These are phyloP conservation scores for Talaromyces sp. DNA, from an alignment of 2,329 filamentous ascomycete species.

Conservation along the genomic window DNA sequence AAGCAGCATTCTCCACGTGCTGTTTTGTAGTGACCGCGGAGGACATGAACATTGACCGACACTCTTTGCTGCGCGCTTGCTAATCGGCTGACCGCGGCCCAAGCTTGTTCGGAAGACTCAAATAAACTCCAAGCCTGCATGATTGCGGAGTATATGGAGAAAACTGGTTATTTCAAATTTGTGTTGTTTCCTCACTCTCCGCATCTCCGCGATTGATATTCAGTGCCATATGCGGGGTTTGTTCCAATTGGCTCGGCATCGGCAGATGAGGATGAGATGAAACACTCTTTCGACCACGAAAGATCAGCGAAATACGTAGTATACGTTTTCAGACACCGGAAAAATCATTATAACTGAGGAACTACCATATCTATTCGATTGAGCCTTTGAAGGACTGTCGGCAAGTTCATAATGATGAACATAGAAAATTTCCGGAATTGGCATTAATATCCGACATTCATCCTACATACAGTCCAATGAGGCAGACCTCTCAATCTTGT, in stretches of 20 bases:
- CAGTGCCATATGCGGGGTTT: background rate
- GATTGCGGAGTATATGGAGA: conserved; percentile 2
- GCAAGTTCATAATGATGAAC: background rate
- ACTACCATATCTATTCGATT: background rate
- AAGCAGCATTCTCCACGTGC: background rate
- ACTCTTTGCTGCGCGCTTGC: background rate
- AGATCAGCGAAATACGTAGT: background rate
- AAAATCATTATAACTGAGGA: background rate
- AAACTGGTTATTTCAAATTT: background rate
- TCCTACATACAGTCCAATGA: background rate
- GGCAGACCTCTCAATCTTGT: background rate
- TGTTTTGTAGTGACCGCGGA: background rate
- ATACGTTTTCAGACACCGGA: conserved; percentile 7
- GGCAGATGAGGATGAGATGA: background rate
- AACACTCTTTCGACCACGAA: background rate
- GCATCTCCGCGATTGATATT: conserved; percentile 12
- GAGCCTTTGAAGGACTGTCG: background rate
- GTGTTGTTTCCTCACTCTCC: background rate
- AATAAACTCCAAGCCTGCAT: background rate
- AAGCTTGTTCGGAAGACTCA: background rate
- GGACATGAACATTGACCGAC: background rate
- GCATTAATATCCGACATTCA: background rate
- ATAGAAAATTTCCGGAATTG: background rate
- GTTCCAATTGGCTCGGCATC: conserved; percentile 7
- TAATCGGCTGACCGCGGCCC: background rate